phyloP scores from a whole-genome alignment of 2,329 filamentous ascomycete genomes.

The Colletotrichum australisinense region DNA sequence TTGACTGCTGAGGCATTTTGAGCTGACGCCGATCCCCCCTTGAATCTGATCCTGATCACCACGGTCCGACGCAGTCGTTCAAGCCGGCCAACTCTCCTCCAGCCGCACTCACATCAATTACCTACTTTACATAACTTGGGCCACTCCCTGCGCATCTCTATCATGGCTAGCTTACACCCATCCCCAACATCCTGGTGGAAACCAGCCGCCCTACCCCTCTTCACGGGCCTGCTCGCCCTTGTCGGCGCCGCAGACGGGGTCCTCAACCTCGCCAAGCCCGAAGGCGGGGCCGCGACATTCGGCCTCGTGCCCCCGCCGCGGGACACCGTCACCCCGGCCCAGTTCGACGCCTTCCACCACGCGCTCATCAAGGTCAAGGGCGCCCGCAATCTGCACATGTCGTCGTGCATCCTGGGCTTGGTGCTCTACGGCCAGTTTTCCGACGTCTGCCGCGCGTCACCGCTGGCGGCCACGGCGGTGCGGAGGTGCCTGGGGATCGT shows the following conservation, averaged over 20 bases:
- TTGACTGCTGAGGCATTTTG: not conserved
- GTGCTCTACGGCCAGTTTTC: constrained; percentile 24
- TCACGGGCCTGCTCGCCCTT: constrained; percentile 28
- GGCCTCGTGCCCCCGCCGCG: constrained; percentile 21
- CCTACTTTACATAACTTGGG: too few species aligned
- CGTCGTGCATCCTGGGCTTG: constrained; percentile 17
- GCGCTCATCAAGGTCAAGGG: constrained; percentile 33
- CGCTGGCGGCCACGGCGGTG: constrained; percentile 11
- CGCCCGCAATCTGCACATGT: constrained; percentile 32
- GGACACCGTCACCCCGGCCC: constrained; percentile 13
- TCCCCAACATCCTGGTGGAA: constrained; percentile 22
- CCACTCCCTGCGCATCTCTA: not conserved
- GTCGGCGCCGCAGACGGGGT: constrained; percentile 24
- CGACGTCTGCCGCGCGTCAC: constrained; percentile 22
- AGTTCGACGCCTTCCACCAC: constrained; percentile 31
- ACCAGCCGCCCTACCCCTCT: constrained; percentile 23
- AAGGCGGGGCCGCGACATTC: constrained; percentile 25
- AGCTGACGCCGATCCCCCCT: not conserved
- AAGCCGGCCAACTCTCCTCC: not conserved
- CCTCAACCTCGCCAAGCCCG: constrained; percentile 27
- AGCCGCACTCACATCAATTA: not conserved
- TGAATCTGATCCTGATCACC: not conserved
- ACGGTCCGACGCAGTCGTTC: not conserved
- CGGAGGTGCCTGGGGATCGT: constrained; percentile 25
- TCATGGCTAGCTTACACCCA: constrained; percentile 5